These are phyloP conservation scores for Phoma sp. DNA, from an alignment of 2,329 filamentous ascomycete species.

Conservation along the genomic window DNA sequence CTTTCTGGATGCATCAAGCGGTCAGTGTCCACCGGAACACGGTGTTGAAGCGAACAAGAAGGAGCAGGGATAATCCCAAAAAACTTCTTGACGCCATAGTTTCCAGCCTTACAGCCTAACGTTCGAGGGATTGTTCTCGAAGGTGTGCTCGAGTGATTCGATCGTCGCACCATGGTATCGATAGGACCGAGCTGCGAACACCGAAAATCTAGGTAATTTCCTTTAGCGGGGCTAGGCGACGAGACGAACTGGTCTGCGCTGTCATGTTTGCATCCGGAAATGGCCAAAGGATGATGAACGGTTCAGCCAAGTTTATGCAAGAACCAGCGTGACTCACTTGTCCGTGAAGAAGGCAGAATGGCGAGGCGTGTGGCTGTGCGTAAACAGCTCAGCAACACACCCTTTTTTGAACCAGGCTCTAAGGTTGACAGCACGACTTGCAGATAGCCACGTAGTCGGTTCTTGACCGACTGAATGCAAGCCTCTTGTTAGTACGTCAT, in stretches of 20 bases:
- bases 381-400: constrained; percentile 32
- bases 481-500: constrained; percentile 40
- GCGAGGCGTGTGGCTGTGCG: constrained; percentile 29
- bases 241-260: constrained; percentile 21
- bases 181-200: constrained; percentile 21
- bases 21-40: constrained; percentile 14
- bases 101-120: constrained; percentile 25
- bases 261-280: constrained; percentile 21
- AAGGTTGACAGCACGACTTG: constrained; percentile 33
- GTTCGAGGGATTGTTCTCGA: constrained; percentile 17
- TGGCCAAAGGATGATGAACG: constrained; percentile 30
- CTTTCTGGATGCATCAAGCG: constrained; percentile 2
- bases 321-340: constrained; percentile 15
- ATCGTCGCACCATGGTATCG: constrained; percentile 32
- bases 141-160: constrained; percentile 10
- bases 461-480: constrained; percentile 33
- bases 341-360: neutral
- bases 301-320: constrained; percentile 35
- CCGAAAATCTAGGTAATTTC: constrained; percentile 13
- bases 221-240: constrained; percentile 23
- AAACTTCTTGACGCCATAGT: constrained; percentile 8
- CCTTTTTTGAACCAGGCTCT: constrained; percentile 2
- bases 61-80: constrained; percentile 13
- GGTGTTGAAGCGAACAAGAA: constrained; percentile 12
- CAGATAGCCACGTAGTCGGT: constrained; percentile 35